Base-by-base conservation (phyloP, 805 yeast genomes). In the Saturnispora besseyi region DNA sequence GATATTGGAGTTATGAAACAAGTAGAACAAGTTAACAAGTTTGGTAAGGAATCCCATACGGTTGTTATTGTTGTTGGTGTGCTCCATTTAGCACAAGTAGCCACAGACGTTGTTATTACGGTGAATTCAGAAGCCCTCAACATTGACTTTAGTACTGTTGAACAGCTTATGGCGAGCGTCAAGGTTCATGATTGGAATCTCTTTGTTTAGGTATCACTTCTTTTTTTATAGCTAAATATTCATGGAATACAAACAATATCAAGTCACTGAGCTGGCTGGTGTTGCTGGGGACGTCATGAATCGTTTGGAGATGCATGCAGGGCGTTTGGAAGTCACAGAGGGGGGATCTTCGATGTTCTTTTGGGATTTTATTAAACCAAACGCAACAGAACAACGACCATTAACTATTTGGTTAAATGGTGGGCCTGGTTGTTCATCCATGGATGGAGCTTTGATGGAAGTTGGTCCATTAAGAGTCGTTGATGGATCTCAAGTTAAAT, bases 401-500 rank as follows among this genome's bases (percentile, higher is more conserved):
- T 72, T 85, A 22, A 74, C 84, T 8, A 74, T 93, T 49, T 93
- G 99, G 98, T 73, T 93, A 22, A 93, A 93, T 64, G 99, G 99
- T 37, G 99, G 99, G 0, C 99, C 99, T 0, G 99, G 99, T 0
- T 93, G 99, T 64, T 89, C 96, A 2, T 89, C 97, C 0, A 81
- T 91, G 93, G 99, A 93, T 66, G 99, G 99, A 13, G 96, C 96
- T 0, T 63, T 93, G 55, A 78, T 90, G 79, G 99, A 93, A 64
- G 69, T 82, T 3, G 99, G 99, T 0, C 98, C 99, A 0, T 77
- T 88, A 41, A 72, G 96, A 48, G 75, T 88, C 8, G 22, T 18
- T 18, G 42, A 48, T 1, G 44, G 54, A 0, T 60, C 75, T 8
- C 53, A 72, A 26, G 74, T 87, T 8, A 65, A 62, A 12, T 65